These are phyloP conservation scores for Leccinum cinnamomeum DNA, from an alignment of 1,284 basidiomycete species.

Conservation along the genomic window DNA sequence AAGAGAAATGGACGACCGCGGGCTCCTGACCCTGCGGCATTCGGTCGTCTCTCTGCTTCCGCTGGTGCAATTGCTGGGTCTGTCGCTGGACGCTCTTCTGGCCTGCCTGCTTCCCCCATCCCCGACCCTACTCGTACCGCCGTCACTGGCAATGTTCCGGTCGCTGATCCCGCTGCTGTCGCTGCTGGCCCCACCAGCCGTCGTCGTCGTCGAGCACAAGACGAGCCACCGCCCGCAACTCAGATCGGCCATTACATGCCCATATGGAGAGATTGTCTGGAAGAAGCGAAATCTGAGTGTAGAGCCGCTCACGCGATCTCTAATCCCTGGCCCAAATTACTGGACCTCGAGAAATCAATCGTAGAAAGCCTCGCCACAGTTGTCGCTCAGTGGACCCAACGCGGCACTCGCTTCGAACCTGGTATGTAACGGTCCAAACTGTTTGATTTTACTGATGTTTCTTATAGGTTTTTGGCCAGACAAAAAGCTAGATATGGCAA, in stretches of 20 bases:
- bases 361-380: not conserved
- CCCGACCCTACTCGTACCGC: no score
- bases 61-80: no score
- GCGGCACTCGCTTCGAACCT: not conserved
- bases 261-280: not conserved
- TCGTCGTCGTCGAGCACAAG: slow-evolving; percentile 16
- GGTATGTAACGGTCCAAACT: not conserved
- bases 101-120: no score
- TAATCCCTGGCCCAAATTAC: not conserved
- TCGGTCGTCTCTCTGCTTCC: no score
- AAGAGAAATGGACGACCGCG: no score
- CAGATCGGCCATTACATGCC: not conserved
- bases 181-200: no score
- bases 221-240: not conserved
- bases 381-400: not conserved
- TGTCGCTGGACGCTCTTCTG: no score
- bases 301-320: not conserved
- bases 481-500: not conserved
- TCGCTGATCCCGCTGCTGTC: not conserved
- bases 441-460: not conserved
- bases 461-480: not conserved
- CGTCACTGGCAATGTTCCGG: no score
- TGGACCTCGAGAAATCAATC: not conserved
- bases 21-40: no score
- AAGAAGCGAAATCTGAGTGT: not conserved